Evolutionary conservation across 257 asterid genomes (phyloP), one percentile per base, ranked within the genome.

Genomic region (Datura wrightii): DNA sequence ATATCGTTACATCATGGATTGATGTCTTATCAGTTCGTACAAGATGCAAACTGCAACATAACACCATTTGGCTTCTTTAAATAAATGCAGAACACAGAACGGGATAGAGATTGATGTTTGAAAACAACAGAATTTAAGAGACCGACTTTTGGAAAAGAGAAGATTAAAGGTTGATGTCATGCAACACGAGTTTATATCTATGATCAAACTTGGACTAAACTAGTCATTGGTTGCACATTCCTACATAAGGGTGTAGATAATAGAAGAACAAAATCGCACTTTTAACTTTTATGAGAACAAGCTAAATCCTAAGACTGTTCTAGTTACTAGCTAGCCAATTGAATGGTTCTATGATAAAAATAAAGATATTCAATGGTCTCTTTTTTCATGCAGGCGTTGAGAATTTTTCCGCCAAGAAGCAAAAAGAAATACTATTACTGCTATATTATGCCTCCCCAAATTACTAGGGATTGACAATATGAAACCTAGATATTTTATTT

Each of bases 21-120:
- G 92, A 87, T 50, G 95, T 94, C 90, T 91, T 89, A 19, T 89
- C 87, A 50, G 93, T 92, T 13, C 94, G 91, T 58, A 96, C 99
- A 10, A 96, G 85, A 89, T 94, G 99, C 91, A 96, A 87, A 90
- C 99, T 95, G 92, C 87, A 82, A 82, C 63, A 55, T 74, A 46
- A 76, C 18, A 46, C 31, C 65, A 72, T 41, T 41, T 52, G 62
- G 63, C 63, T 76, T 46, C 42, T 46, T 46, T 11, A 44, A 19
- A n/a, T 72, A 46, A 44, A 19, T 74, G 18, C 59, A 74, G n/a
- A 46, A 50, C 81, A 74, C 24, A 1, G 24, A 7, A 74, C 5
- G 44, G 42, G 56, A 74, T 48, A 74, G 44, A 50, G 44, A 24
- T 48, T 13, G n/a, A 13, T 24, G 60, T 74, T 74, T 13, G 24